phyloP scores from a whole-genome alignment of 257 asterid species.

The Solanum chaucha region DNA sequence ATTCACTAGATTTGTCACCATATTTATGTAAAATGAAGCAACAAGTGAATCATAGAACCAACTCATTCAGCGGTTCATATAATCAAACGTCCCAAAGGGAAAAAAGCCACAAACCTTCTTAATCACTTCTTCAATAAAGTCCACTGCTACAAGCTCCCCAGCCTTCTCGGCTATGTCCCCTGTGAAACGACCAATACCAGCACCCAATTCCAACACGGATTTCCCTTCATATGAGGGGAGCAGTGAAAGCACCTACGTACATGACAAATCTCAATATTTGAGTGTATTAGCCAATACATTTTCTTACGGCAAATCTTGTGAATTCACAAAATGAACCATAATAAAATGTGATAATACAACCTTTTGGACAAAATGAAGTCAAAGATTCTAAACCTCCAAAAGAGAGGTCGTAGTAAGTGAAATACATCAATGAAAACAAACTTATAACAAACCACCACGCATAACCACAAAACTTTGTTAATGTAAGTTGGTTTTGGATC shows the following conservation, averaged over 20 bases:
- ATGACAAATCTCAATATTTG: not conserved
- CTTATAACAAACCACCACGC: no score
- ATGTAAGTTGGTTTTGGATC: no score
- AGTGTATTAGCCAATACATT: not conserved
- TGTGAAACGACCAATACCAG: conserved; percentile 98
- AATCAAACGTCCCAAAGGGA: not conserved
- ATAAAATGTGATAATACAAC: not conserved
- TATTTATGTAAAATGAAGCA: not conserved
- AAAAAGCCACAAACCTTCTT: conserved; percentile 45
- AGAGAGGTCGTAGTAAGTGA: no score
- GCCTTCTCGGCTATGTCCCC: conserved; percentile 73
- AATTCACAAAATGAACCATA: not conserved
- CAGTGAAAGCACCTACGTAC: conserved; percentile 59
- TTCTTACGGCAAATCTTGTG: not conserved
- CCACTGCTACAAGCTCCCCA: conserved; percentile 57
- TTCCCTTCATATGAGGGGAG: conserved; percentile 84
- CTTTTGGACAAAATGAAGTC: no score
- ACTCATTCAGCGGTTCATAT: not conserved
- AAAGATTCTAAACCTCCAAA: no score
- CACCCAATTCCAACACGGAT: conserved; percentile 86
- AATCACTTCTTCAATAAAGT: conserved; percentile 67
- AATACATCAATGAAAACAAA: no score
- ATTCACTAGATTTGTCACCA: not conserved
- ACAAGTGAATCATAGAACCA: not conserved
- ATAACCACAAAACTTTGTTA: no score